phyloP scores from a whole-genome alignment of 768 basidiomycete species.

The Mycena leptocephala region DNA sequence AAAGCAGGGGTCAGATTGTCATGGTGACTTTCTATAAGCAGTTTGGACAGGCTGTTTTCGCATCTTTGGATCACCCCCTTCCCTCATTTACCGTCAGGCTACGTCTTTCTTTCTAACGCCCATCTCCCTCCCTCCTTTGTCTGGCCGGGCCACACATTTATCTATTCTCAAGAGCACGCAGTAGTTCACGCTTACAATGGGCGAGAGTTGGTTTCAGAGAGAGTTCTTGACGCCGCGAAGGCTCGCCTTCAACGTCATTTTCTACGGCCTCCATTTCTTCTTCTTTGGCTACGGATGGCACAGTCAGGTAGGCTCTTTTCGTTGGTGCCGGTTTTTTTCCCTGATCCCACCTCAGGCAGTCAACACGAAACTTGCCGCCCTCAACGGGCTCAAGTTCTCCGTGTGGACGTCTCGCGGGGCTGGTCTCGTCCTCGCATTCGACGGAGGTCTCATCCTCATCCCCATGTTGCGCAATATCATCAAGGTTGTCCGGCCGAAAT shows the following conservation, averaged over 20 bases:
- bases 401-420: conserved; percentile 95
- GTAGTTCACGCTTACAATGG: conserved; percentile 60
- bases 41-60: conserved; percentile 16
- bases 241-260: conserved; percentile 82
- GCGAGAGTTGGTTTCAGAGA: conserved; percentile 79
- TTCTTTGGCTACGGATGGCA: conserved; percentile 93
- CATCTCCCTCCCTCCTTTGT: conserved; percentile 42
- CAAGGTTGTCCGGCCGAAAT: conserved; percentile 84
- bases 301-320: conserved; percentile 71
- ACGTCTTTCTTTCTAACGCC: conserved; percentile 42
- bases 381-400: conserved; percentile 87
- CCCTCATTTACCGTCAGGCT: conserved; percentile 34
- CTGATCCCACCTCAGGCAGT: conserved; percentile 60
- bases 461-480: conserved; percentile 94
- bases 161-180: conserved; percentile 40
- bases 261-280: conserved; percentile 83
- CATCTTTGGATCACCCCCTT: conserved; percentile 32
- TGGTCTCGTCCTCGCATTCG: conserved; percentile 90
- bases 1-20: conserved; percentile 37
- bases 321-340: not conserved
- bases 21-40: conserved; percentile 45
- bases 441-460: conserved; percentile 89
- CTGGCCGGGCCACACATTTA: conserved; percentile 72
- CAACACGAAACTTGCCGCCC: conserved; percentile 76
- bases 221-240: conserved; percentile 78